Conservation (phyloP, 345 rosid genomes). For the Microcos paniculata region DNA sequence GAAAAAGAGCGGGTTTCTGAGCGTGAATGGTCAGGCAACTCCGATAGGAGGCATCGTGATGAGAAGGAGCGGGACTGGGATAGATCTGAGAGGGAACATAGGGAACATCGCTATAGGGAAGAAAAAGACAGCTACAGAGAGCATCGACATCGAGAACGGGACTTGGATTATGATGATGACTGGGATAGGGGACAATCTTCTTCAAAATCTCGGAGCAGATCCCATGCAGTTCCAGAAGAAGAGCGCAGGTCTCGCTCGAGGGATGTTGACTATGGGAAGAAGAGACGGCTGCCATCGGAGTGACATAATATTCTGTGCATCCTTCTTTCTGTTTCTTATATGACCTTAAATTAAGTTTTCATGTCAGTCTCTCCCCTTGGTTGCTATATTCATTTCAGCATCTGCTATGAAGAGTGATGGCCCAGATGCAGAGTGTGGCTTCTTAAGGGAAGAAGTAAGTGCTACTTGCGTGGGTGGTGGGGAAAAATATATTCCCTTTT, state of each 20-base stretch:
- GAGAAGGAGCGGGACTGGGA: conserved; percentile 57
- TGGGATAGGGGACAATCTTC: conserved; percentile 73
- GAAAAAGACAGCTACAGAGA: conserved; percentile 68
- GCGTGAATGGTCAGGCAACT: conserved; percentile 71
- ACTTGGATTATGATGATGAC: conserved; percentile 60
- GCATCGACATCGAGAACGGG: conserved; percentile 68
- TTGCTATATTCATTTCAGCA: conserved; percentile 12
- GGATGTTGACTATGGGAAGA: conserved; percentile 76
- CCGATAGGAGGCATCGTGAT: conserved; percentile 62
- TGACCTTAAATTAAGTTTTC: conserved; percentile 7
- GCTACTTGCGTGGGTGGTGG: conserved; percentile 34
- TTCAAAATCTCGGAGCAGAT: conserved; percentile 66
- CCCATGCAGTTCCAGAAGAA: conserved; percentile 62
- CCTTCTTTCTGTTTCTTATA: conserved; percentile 11
- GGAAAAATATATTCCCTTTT: conserved; percentile 26
- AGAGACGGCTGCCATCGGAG: conserved; percentile 60
- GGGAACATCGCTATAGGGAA: conserved; percentile 56
- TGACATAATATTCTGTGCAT: conserved; percentile 29
- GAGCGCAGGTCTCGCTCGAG: conserved; percentile 67
- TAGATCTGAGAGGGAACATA: conserved; percentile 53
- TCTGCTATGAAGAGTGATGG: conserved; percentile 15
- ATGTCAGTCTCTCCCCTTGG: conserved; percentile 22
- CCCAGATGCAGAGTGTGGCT: conserved; percentile 29
- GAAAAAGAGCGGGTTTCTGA: conserved; percentile 64
- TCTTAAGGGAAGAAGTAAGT: conserved; percentile 54